These are phyloP conservation scores for Malus asiatica DNA, from an alignment of 306 rosid species.

Conservation along the genomic window DNA sequence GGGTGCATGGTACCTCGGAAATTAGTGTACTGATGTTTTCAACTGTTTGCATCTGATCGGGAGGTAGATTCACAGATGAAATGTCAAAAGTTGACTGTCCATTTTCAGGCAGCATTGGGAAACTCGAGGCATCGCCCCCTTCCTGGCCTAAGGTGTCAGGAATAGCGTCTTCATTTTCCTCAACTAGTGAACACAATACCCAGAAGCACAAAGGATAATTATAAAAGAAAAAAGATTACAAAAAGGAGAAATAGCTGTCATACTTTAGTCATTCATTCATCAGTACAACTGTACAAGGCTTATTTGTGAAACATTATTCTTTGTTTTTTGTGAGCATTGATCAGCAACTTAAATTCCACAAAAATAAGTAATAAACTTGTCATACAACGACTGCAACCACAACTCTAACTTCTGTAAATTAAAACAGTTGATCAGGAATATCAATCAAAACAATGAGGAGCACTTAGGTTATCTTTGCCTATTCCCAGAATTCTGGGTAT, in stretches of 20 bases:
- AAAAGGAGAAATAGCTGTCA: background rate
- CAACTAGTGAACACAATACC: slow-evolving; percentile 16
- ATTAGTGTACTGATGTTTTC: slow-evolving; percentile 73
- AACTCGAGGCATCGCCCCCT: slow-evolving; percentile 31
- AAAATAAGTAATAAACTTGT: slow-evolving; percentile 5
- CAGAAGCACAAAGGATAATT: slow-evolving; percentile 2
- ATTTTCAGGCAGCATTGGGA: slow-evolving; percentile 28
- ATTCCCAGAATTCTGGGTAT: background rate
- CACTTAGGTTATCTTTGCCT: background rate
- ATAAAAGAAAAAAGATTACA: background rate
- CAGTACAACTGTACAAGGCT: background rate
- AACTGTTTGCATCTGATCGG: slow-evolving; percentile 67
- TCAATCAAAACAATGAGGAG: background rate
- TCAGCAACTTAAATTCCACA: background rate
- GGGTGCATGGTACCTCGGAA: slow-evolving; percentile 63
- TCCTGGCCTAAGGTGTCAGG: slow-evolving; percentile 32
- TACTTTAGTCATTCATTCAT: background rate
- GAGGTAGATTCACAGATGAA: slow-evolving; percentile 56
- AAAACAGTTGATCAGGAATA: background rate
- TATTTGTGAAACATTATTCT: background rate
- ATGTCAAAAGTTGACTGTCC: slow-evolving; percentile 37
- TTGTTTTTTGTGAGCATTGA: background rate
- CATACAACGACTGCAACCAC: background rate
- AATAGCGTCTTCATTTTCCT: slow-evolving; percentile 36
- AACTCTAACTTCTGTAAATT: no score